A percentile compares a stretch with the other conserved stretches of the same genome.
Evolutionary conservation across 257 asterid species (phyloP).

Genomic region (Avicennia marina): DNA sequence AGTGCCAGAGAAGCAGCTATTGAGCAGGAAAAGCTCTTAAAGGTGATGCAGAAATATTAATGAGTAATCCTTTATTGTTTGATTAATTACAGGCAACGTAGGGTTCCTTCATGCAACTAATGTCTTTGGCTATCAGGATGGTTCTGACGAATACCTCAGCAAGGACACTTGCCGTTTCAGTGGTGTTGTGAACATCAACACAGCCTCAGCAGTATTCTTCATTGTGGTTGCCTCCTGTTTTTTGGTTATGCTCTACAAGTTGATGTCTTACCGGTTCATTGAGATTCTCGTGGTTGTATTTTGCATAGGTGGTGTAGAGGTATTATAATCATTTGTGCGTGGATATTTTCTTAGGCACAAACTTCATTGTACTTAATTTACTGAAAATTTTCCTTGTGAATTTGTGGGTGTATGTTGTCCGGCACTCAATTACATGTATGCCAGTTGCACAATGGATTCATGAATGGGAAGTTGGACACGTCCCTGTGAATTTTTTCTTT

Average conservation of each 20-base stretch:
- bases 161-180: conserved; percentile 25
- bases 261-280: conserved; percentile 69
- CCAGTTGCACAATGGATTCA: background rate
- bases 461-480: background rate
- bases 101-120: too few species aligned
- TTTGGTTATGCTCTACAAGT: conserved; percentile 63
- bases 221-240: conserved; percentile 67
- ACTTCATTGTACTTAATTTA: background rate
- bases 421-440: too few species aligned
- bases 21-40: conserved; percentile 60
- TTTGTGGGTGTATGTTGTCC: background rate
- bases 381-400: background rate
- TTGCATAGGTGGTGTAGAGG: conserved; percentile 74
- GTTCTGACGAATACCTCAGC: conserved; percentile 44
- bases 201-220: conserved; percentile 52
- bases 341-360: background rate
- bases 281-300: conserved; percentile 72
- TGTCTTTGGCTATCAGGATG: conserved; percentile 42
- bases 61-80: background rate
- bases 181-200: conserved; percentile 56
- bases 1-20: conserved; percentile 63
- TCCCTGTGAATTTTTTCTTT: background rate
- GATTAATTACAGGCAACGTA: background rate
- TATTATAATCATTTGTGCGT: conserved; percentile 7
- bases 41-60: conserved; percentile 30